Conservation (phyloP, 352 stramenopile species). For the Pythium sp. region DNA sequence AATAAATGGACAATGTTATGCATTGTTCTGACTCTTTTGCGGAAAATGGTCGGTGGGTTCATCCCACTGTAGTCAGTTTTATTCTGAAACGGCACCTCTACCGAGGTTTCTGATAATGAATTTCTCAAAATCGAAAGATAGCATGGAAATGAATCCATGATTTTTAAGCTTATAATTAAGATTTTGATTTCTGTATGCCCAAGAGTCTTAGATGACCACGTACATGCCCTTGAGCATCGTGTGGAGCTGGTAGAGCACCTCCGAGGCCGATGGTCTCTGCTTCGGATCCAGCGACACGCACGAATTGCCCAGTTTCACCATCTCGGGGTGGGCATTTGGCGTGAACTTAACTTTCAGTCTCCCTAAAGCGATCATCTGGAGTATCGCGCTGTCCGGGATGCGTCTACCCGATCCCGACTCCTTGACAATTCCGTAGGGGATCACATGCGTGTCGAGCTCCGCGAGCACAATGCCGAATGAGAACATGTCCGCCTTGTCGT, state of each 20-base stretch:
- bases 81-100: neutral
- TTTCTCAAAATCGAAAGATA: no score
- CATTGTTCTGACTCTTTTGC: neutral
- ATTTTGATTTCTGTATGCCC: neutral
- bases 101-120: no score
- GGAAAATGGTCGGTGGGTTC: neutral
- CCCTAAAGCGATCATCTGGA: neutral
- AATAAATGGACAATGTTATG: neutral
- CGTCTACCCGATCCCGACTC: neutral
- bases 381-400: neutral
- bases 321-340: neutral
- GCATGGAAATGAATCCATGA: neutral
- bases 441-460: neutral
- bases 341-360: neutral
- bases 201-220: neutral
- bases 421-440: slow-evolving; percentile 18
- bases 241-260: slow-evolving; percentile 38
- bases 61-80: neutral
- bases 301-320: neutral
- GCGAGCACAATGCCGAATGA: no score
- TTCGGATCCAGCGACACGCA: slow-evolving; percentile 25
- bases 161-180: neutral
- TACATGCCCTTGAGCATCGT: slow-evolving; percentile 20
- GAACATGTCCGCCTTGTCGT: no score
- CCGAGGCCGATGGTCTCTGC: slow-evolving; percentile 35